phyloP scores from a whole-genome alignment of 306 rosid species.

The Fagus sylvatica region DNA sequence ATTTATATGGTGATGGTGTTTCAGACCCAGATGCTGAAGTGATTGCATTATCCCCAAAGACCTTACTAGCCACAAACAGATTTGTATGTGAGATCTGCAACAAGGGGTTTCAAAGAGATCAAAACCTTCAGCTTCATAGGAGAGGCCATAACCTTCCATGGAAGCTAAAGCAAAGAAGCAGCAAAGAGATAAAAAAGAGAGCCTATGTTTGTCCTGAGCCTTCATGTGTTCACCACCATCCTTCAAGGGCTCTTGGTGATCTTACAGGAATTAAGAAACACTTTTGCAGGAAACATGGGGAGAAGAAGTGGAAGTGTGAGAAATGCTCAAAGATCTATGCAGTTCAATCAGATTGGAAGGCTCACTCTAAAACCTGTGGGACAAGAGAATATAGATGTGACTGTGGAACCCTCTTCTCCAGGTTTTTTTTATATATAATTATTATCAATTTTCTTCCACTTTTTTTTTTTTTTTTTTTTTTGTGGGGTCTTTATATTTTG shows the following conservation, averaged over 20 bases:
- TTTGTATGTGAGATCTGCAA: conserved; percentile 92
- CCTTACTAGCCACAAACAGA: conserved; percentile 79
- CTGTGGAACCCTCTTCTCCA: conserved; percentile 96
- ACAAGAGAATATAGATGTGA: conserved; percentile 96
- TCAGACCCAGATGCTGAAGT: conserved; percentile 95
- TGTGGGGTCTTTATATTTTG: neutral
- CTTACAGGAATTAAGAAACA: conserved; percentile 97
- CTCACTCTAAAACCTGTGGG: conserved; percentile 96
- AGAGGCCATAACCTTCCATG: conserved; percentile 95
- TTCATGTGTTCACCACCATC: conserved; percentile 91
- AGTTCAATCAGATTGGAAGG: conserved; percentile 98
- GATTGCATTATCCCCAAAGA: conserved; percentile 80
- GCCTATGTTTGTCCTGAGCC: conserved; percentile 98
- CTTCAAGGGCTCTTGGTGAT: conserved; percentile 94
- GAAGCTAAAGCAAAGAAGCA: conserved; percentile 89
- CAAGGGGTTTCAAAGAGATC: conserved; percentile 92
- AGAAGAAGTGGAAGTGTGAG: conserved; percentile 98
- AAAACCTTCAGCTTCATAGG: conserved; percentile 88
- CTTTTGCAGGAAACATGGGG: conserved; percentile 91
- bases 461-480: neutral
- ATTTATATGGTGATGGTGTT: neutral
- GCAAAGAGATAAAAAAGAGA: conserved; percentile 74
- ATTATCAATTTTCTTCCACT: neutral
- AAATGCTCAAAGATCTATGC: conserved; percentile 95
- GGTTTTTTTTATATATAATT: conserved; percentile 40